Evolutionary conservation across 139 green algal species (phyloP).

Genomic region (Axilococcus clingmanii): DNA sequence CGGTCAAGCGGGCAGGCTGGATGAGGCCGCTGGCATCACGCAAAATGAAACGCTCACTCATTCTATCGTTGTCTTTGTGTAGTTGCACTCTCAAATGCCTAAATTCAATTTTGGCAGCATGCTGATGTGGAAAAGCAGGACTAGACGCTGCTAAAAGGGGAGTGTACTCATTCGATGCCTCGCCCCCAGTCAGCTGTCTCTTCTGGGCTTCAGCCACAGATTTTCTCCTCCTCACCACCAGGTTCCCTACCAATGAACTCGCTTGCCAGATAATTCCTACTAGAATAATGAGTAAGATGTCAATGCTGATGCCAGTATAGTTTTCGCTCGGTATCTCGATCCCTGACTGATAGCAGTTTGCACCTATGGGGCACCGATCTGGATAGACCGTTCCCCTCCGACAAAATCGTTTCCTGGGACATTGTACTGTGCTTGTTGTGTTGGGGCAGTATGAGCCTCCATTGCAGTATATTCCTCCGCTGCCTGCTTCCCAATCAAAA

Average conservation of each 20-base stretch:
- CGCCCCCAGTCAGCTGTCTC: too few species aligned
- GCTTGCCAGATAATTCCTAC: conserved; percentile 28
- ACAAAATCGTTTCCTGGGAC: conserved; percentile 35
- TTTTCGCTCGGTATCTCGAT: conserved; percentile 34
- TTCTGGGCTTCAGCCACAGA: too few species aligned
- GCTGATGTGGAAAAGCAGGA: too few species aligned
- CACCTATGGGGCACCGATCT: conserved; percentile 31
- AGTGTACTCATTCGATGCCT: too few species aligned
- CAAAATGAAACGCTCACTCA: conserved; percentile 29
- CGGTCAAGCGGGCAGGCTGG: conserved; percentile 14
- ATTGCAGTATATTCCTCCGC: conserved; percentile 32
- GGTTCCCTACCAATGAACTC: conserved; percentile 7
- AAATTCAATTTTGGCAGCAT: too few species aligned
- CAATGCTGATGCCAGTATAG: conserved; percentile 21
- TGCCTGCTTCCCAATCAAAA: conserved; percentile 16
- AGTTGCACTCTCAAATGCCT: too few species aligned
- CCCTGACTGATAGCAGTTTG: conserved; percentile 16
- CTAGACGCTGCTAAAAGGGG: too few species aligned
- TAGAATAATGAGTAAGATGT: conserved; percentile 27
- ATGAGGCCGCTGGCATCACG: conserved; percentile 24
- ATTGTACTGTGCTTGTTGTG: conserved; percentile 16
- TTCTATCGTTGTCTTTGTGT: too few species aligned
- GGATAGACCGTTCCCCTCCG: conserved; percentile 22
- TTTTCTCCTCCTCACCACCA: conserved; percentile 22
- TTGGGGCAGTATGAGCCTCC: conserved; percentile 40